These are phyloP conservation scores for Venturia effusa DNA, from an alignment of 2,329 filamentous ascomycete genomes.

Conservation along the genomic window DNA sequence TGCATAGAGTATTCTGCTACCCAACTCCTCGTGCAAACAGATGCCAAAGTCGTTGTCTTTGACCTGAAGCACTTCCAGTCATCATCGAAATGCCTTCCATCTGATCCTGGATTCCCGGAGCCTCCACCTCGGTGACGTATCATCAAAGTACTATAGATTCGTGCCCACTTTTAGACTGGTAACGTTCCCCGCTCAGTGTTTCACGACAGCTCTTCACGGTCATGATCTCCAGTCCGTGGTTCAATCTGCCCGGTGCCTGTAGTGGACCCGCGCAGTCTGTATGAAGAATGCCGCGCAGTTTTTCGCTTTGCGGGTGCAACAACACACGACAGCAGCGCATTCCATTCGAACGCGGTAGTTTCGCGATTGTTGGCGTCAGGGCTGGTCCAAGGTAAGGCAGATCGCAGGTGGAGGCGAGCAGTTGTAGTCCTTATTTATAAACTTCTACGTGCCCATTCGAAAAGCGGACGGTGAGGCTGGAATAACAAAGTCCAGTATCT, in stretches of 20 bases:
- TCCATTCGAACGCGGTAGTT: background rate
- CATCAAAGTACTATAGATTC: background rate
- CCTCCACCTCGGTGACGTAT: background rate
- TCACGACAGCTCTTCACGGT: background rate
- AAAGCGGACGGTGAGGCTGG: too few species aligned
- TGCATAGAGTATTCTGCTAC: background rate
- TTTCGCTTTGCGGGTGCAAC: background rate
- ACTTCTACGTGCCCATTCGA: too few species aligned
- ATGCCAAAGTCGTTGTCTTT: background rate
- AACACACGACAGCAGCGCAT: background rate
- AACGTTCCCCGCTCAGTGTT: background rate
- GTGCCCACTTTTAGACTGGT: background rate
- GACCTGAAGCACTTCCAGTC: too few species aligned
- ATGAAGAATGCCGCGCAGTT: background rate
- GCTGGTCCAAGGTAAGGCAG: too few species aligned
- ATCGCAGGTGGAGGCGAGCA: too few species aligned
- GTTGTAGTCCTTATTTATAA: too few species aligned
- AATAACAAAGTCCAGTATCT: too few species aligned
- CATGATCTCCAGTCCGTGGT: slow-evolving; percentile 2
- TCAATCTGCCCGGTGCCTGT: background rate
- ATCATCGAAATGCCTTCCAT: too few species aligned
- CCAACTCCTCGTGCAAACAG: background rate
- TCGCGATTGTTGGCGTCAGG: background rate
- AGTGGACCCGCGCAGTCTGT: background rate
- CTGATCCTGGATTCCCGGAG: too few species aligned